Conservation (phyloP, 306 rosid species). For the Begonia peltatifolia region DNA sequence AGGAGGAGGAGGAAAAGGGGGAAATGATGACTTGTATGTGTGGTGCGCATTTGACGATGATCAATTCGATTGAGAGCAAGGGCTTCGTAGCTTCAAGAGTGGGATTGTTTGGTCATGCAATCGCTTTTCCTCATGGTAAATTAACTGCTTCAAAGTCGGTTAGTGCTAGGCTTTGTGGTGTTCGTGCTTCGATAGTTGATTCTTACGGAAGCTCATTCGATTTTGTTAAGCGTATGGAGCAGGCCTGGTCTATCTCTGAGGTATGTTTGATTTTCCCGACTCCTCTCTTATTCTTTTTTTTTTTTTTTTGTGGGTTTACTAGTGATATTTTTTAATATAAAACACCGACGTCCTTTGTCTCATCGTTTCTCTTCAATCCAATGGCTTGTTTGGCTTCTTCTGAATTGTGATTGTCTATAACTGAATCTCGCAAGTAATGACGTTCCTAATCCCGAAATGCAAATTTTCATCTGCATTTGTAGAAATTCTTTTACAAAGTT, state of each 20-base stretch:
- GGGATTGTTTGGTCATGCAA: slow-evolving; percentile 1
- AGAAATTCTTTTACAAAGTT: too few relatives aligned
- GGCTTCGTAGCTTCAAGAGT: slow-evolving; percentile 13
- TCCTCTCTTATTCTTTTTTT: neutral
- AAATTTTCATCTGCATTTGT: too few relatives aligned
- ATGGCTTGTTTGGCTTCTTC: neutral
- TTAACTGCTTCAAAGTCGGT: slow-evolving; percentile 9
- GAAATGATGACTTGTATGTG: slow-evolving; percentile 27
- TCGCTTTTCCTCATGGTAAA: slow-evolving; percentile 9
- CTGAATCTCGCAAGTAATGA: too few relatives aligned
- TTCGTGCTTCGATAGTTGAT: slow-evolving; percentile 61
- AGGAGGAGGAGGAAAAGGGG: neutral
- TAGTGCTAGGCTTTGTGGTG: slow-evolving; percentile 16
- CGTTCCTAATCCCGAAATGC: too few relatives aligned
- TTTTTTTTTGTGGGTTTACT: neutral
- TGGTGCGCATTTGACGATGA: slow-evolving; percentile 16
- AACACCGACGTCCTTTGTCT: neutral
- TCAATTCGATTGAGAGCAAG: slow-evolving; percentile 9
- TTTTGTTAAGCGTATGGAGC: slow-evolving; percentile 69
- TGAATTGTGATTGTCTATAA: too few relatives aligned
- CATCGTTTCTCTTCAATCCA: neutral
- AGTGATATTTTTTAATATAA: too few relatives aligned
- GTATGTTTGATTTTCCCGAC: slow-evolving; percentile 12
- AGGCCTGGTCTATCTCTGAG: slow-evolving; percentile 87
- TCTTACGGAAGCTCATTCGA: slow-evolving; percentile 54